Evolutionary conservation across 179 eudicot species (phyloP), one percentile per base, ranked within the genome.

Genomic region (Vitellaria paradoxa): DNA sequence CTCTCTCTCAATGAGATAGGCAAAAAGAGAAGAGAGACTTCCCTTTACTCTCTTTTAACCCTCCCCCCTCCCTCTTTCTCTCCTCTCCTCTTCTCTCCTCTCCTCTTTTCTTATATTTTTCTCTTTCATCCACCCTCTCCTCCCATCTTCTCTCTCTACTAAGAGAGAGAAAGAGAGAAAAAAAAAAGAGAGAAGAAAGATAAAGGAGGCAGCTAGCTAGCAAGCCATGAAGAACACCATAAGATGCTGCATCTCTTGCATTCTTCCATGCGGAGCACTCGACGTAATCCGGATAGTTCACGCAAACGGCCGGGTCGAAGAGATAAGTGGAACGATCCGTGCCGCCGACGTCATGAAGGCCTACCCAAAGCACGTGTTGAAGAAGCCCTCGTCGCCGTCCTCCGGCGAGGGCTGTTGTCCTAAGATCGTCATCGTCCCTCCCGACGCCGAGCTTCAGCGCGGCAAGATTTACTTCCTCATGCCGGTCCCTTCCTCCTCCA

Each of bases 221-320:
- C 12, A 9, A 68, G 63, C 59, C 42, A 89, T 92, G 96, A 91
- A 80, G 81, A 88, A 82, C 85, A 79, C 89, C 30, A 83, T 94
- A 47, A 83, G 93, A 75, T 95, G 99, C 75, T 95, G 97, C 91
- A 88, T 95, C 81, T 91, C 99, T 7, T 95, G 99, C 89, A 93
- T 95, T 78, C 87, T 95, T 42, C 99, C 99, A n/a, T 95, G 99
- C 77, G 99, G 99, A 9, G 87, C 90, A 8, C 84, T 95, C 62
- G 99, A 95, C 82, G 99, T 95, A 76, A 86, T 95, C 85, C 89
- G 99, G 1, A 91, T 95, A 59, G 97, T 95, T 13, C 99, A 95
- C 49, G 40, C 91, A 6, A 90, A 87, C 70, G 99, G 99, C 78
- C 86, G 83, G 30, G 95, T 95, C 1, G 93, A 95, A 71, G 99